These are phyloP conservation scores for Endocarpon pusillum DNA, from an alignment of 495 filamentous ascomycete species.

Conservation along the genomic window DNA sequence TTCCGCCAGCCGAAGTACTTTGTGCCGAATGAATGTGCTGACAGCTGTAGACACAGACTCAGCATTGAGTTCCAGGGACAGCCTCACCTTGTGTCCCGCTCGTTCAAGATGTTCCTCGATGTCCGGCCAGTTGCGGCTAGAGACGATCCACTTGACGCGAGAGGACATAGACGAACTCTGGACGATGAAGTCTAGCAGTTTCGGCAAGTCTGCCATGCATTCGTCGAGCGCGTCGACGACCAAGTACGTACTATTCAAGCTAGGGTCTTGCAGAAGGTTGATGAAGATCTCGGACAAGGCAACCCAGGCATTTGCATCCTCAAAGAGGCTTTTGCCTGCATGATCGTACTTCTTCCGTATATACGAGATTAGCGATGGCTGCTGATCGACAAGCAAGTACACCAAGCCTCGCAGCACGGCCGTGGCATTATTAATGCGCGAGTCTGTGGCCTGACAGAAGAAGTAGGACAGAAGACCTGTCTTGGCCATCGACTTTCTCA, in stretches of 20 bases:
- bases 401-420: constrained; percentile 5
- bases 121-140: constrained; percentile 21
- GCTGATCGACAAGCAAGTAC: constrained; percentile 3
- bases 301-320: constrained; percentile 6
- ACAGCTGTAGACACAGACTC: constrained; percentile 2
- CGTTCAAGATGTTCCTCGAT: constrained; percentile 13
- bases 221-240: constrained; percentile 11
- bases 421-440: constrained; percentile 2
- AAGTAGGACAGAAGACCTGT: constrained; percentile 13
- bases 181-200: constrained; percentile 4
- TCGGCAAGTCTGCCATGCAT: constrained; percentile 3
- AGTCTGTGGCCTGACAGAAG: constrained; percentile 15
- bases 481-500: constrained; percentile 1
- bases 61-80: constrained; percentile 1
- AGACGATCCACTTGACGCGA: constrained; percentile 1
- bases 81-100: constrained; percentile 10
- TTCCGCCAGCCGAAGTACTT: constrained; percentile 5
- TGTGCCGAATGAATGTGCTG: constrained; percentile 14
- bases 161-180: not conserved
- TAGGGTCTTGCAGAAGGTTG: constrained; percentile 6
- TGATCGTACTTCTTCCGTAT: not conserved
- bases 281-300: not conserved
- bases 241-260: constrained; percentile 8
- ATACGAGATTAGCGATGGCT: constrained; percentile 4
- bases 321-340: constrained; percentile 8